Evolutionary conservation across 2,329 filamentous ascomycete genomes (phyloP).

Genomic region (Leptographium wingfieldii): DNA sequence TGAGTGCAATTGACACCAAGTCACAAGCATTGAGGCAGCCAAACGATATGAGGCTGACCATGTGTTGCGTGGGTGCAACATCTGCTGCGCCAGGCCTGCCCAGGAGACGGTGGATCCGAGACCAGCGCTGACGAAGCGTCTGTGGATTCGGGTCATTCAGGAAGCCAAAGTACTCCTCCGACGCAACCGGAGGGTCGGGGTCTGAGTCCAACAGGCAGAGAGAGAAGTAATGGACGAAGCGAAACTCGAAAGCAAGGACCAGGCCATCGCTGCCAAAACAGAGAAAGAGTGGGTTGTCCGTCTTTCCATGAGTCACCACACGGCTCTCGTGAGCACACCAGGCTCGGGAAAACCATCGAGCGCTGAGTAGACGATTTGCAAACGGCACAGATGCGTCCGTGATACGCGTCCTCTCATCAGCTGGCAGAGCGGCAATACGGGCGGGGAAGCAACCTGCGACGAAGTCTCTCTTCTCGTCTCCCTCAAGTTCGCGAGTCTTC

Average conservation of each 20-base stretch:
- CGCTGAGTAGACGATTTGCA: slow-evolving; percentile 9
- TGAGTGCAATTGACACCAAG: slow-evolving; percentile 16
- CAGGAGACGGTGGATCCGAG: background rate
- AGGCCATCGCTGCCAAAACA: slow-evolving; percentile 11
- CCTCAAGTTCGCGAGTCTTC: slow-evolving; percentile 4
- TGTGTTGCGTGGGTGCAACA: slow-evolving; percentile 11
- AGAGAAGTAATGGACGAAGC: slow-evolving; percentile 12
- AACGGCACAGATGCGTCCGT: slow-evolving; percentile 5
- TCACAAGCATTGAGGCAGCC: slow-evolving; percentile 11
- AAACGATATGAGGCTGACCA: slow-evolving; percentile 12
- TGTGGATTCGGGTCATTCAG: slow-evolving; percentile 6
- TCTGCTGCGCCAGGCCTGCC: background rate
- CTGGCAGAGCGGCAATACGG: background rate
- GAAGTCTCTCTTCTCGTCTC: slow-evolving; percentile 7
- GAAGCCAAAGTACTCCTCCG: background rate
- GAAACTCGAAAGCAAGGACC: slow-evolving; percentile 14
- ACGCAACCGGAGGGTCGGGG: background rate
- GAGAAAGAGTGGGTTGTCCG: slow-evolving; percentile 14
- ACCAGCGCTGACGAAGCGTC: slow-evolving; percentile 10
- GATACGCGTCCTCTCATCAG: background rate
- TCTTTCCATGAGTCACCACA: slow-evolving; percentile 8
- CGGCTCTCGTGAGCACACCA: slow-evolving; percentile 17
- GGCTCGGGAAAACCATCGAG: slow-evolving; percentile 14
- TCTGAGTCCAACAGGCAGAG: slow-evolving; percentile 4
- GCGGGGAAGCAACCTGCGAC: slow-evolving; percentile 9